phyloP scores from a whole-genome alignment of 495 filamentous ascomycete species.

The Penicillium parvum region DNA sequence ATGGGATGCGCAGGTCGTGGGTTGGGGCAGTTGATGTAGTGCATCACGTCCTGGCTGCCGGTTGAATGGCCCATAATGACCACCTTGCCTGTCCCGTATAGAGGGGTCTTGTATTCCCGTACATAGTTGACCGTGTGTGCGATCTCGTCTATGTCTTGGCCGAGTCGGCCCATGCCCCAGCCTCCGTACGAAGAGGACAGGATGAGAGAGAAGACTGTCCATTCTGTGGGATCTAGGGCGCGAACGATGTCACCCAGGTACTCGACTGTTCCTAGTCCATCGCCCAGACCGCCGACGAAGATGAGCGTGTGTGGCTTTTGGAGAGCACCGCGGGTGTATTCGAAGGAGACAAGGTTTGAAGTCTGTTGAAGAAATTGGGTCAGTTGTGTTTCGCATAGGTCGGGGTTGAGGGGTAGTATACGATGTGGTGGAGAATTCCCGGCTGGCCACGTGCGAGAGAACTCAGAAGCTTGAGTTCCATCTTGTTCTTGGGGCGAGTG shows the following conservation, averaged over 20 bases:
- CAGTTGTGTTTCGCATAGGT: background rate
- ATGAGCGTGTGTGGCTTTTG: constrained; percentile 25
- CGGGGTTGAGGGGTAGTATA: background rate
- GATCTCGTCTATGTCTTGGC: constrained; percentile 65
- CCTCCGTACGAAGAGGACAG: constrained; percentile 60
- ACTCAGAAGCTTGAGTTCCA: constrained; percentile 21
- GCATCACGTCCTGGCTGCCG: constrained; percentile 80
- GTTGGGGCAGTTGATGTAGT: constrained; percentile 52
- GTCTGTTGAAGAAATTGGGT: constrained; percentile 12
- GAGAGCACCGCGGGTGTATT: constrained; percentile 22
- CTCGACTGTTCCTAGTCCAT: constrained; percentile 61
- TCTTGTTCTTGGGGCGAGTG: background rate
- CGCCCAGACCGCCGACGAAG: constrained; percentile 51
- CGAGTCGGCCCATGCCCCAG: constrained; percentile 64
- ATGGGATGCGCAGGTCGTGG: constrained; percentile 29
- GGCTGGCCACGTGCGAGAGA: constrained; percentile 21
- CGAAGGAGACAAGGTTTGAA: constrained; percentile 22
- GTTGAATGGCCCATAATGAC: constrained; percentile 71
- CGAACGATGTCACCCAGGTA: constrained; percentile 46
- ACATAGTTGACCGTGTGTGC: constrained; percentile 63
- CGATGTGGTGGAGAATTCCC: constrained; percentile 26
- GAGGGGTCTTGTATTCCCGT: constrained; percentile 26
- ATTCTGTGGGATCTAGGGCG: constrained; percentile 50
- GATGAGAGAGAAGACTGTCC: constrained; percentile 54
- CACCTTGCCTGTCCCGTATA: constrained; percentile 24